phyloP scores from a whole-genome alignment of 1,139 yeast genomes.

The Suhomyces guaymorum region DNA sequence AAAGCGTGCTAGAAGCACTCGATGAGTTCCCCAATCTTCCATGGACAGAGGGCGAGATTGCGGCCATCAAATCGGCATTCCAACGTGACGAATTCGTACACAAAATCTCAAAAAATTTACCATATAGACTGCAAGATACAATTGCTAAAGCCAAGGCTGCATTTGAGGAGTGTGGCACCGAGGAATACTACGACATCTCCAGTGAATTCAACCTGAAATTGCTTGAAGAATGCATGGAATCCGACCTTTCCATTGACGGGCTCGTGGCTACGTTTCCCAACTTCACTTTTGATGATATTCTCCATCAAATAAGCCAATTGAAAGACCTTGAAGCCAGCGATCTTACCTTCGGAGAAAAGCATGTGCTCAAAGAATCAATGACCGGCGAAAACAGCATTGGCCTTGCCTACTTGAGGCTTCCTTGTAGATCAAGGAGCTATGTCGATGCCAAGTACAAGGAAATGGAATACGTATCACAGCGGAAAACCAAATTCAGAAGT shows the following conservation, averaged over 20 bases:
- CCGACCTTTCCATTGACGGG: slow-evolving; percentile 11
- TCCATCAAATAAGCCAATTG: background rate
- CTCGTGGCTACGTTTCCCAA: slow-evolving; percentile 9
- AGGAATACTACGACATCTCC: slow-evolving; percentile 2
- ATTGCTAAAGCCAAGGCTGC: slow-evolving; percentile 1
- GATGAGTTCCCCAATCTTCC: slow-evolving; percentile 3
- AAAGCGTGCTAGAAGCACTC: slow-evolving; percentile 1
- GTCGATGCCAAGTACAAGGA: slow-evolving; percentile 24
- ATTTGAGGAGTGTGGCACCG: background rate
- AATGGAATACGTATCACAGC: slow-evolving; percentile 22
- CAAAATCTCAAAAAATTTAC: too few species aligned
- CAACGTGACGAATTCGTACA: too few species aligned
- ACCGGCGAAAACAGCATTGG: slow-evolving; percentile 5
- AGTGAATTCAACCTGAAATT: background rate
- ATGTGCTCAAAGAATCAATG: slow-evolving; percentile 8
- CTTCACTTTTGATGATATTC: slow-evolving; percentile 6
- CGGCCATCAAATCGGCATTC: slow-evolving; percentile 1
- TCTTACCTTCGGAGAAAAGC: slow-evolving; percentile 14
- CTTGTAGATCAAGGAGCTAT: slow-evolving; percentile 19
- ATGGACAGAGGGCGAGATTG: slow-evolving; percentile 12
- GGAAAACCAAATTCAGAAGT: slow-evolving; percentile 31
- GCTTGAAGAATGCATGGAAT: slow-evolving; percentile 1
- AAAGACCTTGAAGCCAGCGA: slow-evolving; percentile 1
- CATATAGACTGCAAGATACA: slow-evolving; percentile 3
- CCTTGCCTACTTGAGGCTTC: slow-evolving; percentile 8